Evolutionary conservation across 2,329 filamentous ascomycete genomes (phyloP).

Genomic region (Penicillium olsonii): DNA sequence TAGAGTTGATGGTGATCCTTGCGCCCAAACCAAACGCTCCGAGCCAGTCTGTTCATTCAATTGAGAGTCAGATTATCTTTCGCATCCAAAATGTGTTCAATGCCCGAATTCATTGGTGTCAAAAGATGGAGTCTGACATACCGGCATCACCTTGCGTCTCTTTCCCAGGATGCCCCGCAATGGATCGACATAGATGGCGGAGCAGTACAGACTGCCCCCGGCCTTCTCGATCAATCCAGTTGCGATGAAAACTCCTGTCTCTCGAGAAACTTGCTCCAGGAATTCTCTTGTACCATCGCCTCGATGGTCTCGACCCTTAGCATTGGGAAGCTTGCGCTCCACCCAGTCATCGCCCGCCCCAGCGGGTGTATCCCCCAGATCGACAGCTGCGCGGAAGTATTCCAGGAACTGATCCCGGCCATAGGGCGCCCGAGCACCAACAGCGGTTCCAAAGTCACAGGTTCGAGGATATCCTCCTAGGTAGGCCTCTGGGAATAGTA

Average conservation of each 20-base stretch:
- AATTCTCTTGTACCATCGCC: slow-evolving; percentile 79
- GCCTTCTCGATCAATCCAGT: slow-evolving; percentile 77
- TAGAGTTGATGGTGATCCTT: slow-evolving; percentile 77
- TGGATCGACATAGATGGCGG: slow-evolving; percentile 80
- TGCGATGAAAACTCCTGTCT: slow-evolving; percentile 80
- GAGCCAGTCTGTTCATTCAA: slow-evolving; percentile 62
- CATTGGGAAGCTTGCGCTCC: slow-evolving; percentile 58
- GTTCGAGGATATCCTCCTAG: slow-evolving; percentile 89
- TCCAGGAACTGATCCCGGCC: slow-evolving; percentile 80
- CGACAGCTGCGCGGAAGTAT: slow-evolving; percentile 78
- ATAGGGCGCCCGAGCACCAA: slow-evolving; percentile 67
- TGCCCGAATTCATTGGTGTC: background rate
- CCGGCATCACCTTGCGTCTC: slow-evolving; percentile 87
- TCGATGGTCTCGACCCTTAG: slow-evolving; percentile 53
- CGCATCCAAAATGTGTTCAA: background rate
- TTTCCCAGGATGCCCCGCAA: slow-evolving; percentile 73
- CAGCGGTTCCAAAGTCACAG: slow-evolving; percentile 70
- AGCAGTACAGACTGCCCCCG: slow-evolving; percentile 82
- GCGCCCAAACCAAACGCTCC: slow-evolving; percentile 85
- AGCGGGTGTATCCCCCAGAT: slow-evolving; percentile 74
- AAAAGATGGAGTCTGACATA: slow-evolving; percentile 44
- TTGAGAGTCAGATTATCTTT: background rate
- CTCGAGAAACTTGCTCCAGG: slow-evolving; percentile 71
- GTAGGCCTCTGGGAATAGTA: slow-evolving; percentile 90
- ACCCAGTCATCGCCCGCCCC: slow-evolving; percentile 76